A percentile compares a stretch with the other conserved stretches of the same genome.
phyloP scores from a whole-genome alignment of 78 protist genomes.

The Trichosphaerium sp. region DNA sequence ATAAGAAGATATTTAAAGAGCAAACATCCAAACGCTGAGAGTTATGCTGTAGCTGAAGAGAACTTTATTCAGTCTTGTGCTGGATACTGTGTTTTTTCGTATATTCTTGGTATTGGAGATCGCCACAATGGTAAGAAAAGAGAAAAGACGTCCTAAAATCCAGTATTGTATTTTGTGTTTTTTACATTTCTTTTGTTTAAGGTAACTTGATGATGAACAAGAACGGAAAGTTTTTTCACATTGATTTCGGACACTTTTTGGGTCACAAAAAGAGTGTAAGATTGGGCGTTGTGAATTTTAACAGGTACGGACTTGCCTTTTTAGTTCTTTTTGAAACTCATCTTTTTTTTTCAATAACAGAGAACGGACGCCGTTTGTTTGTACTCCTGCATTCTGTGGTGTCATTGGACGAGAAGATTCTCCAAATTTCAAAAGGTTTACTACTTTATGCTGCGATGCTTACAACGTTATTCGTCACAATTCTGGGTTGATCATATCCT shows the following conservation, averaged over 20 bases:
- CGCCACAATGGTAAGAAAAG: constrained; percentile 84
- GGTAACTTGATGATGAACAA: constrained; percentile 64
- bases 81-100: constrained; percentile 81
- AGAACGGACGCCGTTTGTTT: constrained; percentile 90
- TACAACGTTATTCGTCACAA: constrained; percentile 64
- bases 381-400: constrained; percentile 21
- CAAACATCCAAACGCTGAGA: constrained; percentile 21
- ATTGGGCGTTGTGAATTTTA: constrained; percentile 1
- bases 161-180: too few species aligned
- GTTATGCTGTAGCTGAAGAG: constrained; percentile 19
- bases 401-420: constrained; percentile 57
- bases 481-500: too few species aligned
- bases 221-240: constrained; percentile 83
- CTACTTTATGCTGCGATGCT: constrained; percentile 59
- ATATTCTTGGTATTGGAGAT: constrained; percentile 77
- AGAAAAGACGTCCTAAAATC: too few species aligned
- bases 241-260: constrained; percentile 82
- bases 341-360: constrained; percentile 65
- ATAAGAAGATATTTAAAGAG: constrained; percentile 52
- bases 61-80: constrained; percentile 68
- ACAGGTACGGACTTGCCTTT: constrained; percentile 62
- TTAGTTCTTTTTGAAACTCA: constrained; percentile 89
- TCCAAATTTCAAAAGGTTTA: constrained; percentile 32
- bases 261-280: constrained; percentile 49
- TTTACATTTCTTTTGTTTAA: too few species aligned